phyloP scores from a whole-genome alignment of 1,284 basidiomycete species.

The Austroboletus niveus region DNA sequence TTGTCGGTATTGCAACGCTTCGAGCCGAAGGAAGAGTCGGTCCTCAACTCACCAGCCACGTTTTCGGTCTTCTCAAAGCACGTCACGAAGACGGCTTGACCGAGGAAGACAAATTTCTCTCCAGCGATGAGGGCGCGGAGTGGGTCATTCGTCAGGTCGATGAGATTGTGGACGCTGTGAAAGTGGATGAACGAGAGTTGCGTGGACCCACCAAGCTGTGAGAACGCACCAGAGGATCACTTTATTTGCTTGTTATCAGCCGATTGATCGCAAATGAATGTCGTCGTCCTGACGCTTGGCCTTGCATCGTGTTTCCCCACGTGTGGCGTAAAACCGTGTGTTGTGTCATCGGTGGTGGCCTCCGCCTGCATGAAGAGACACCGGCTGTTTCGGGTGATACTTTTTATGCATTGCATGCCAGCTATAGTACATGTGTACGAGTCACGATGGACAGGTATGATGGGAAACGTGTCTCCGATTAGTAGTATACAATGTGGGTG shows the following conservation, averaged over 20 bases:
- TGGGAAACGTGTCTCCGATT: constrained; percentile 26
- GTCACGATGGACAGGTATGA: constrained; percentile 31
- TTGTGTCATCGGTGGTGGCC: constrained; percentile 19
- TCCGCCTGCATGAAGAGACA: constrained; percentile 19
- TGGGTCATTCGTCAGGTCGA: constrained; percentile 93
- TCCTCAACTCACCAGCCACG: constrained; percentile 89
- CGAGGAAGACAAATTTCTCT: constrained; percentile 83
- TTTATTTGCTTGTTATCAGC: constrained; percentile 30
- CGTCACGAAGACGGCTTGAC: constrained; percentile 56
- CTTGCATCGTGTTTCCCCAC: constrained; percentile 36
- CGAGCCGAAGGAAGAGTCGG: constrained; percentile 87
- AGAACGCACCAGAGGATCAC: constrained; percentile 26
- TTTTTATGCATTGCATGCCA: constrained; percentile 29
- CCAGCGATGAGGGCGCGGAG: constrained; percentile 85
- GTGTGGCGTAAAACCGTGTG: constrained; percentile 34
- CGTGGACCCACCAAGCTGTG: constrained; percentile 59
- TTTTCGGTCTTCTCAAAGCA: constrained; percentile 91
- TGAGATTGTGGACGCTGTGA: constrained; percentile 70
- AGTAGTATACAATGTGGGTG: constrained; percentile 35
- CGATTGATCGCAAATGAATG: constrained; percentile 28
- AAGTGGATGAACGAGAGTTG: constrained; percentile 43
- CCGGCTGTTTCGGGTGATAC: constrained; percentile 21
- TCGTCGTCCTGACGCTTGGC: constrained; percentile 18
- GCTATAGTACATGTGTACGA: constrained; percentile 34
- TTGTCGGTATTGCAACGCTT: constrained; percentile 89